Conservation (phyloP, 164 flowering plant genomes). For the Sextonia rubra region DNA sequence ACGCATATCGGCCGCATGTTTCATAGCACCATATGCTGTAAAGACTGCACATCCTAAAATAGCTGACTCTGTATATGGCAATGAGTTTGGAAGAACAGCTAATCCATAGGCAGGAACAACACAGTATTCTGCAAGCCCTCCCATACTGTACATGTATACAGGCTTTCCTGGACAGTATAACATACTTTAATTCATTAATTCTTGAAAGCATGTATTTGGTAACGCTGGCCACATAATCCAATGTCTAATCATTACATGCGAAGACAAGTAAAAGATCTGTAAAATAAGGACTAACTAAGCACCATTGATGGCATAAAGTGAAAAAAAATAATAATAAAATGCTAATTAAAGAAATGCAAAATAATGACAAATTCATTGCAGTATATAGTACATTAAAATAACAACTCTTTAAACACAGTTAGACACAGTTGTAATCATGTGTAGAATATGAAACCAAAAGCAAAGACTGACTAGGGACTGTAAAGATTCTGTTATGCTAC, state of each 20-base stretch:
- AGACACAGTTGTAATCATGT: too few relatives aligned
- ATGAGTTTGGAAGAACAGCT: slow-evolving; percentile 61
- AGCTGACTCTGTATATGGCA: slow-evolving; percentile 93
- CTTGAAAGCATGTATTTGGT: background rate
- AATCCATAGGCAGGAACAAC: slow-evolving; percentile 90
- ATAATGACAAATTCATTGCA: too few relatives aligned
- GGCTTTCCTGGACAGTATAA: slow-evolving; percentile 63
- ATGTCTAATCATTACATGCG: background rate
- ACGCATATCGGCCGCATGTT: slow-evolving; percentile 89
- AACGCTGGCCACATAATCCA: background rate
- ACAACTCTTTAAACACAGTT: too few relatives aligned
- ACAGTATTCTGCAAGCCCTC: slow-evolving; percentile 95
- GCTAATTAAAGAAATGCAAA: too few relatives aligned
- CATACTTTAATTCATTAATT: slow-evolving; percentile 1
- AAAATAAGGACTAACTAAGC: slow-evolving; percentile 1
- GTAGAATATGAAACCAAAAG: too few relatives aligned
- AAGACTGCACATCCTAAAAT: slow-evolving; percentile 95
- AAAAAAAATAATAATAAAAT: too few relatives aligned
- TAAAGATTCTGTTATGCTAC: too few relatives aligned
- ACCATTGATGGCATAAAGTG: background rate
- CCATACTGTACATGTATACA: slow-evolving; percentile 97
- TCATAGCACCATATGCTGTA: slow-evolving; percentile 99
- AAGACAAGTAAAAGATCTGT: background rate
- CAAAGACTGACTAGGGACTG: too few relatives aligned
- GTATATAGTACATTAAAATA: too few relatives aligned